These are phyloP conservation scores for Sporisorium reilianum DNA, from an alignment of 1,284 basidiomycete species.

Conservation along the genomic window DNA sequence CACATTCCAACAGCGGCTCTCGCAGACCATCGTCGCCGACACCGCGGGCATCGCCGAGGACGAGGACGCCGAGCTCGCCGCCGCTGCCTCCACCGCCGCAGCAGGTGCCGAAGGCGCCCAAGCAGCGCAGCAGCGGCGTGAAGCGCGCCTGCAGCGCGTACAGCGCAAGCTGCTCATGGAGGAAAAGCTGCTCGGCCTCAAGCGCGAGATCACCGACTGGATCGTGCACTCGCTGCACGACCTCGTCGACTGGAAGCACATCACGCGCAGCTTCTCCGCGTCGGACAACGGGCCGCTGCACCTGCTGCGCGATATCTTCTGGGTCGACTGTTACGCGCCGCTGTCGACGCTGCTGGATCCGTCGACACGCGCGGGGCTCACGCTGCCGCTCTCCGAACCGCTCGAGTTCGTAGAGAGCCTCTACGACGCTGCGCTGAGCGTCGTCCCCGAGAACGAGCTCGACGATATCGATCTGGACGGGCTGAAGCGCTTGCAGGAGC, in stretches of 20 bases:
- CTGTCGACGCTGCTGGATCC: slow-evolving; percentile 39
- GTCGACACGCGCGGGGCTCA: slow-evolving; percentile 29
- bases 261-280: slow-evolving; percentile 12
- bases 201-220: slow-evolving; percentile 52
- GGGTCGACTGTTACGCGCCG: slow-evolving; percentile 37
- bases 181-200: slow-evolving; percentile 47
- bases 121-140: slow-evolving; percentile 23
- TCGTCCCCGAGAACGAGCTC: slow-evolving; percentile 31
- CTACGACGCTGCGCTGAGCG: slow-evolving; percentile 42
- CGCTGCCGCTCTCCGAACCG: slow-evolving; percentile 29
- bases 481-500: slow-evolving; percentile 19
- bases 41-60: slow-evolving; percentile 27
- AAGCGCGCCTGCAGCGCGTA: slow-evolving; percentile 39
- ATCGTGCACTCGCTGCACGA: slow-evolving; percentile 26
- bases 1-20: slow-evolving; percentile 42
- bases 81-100: background rate
- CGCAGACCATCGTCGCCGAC: slow-evolving; percentile 36
- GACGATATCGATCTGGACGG: slow-evolving; percentile 17
- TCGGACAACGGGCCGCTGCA: slow-evolving; percentile 11
- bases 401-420: slow-evolving; percentile 39
- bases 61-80: slow-evolving; percentile 15
- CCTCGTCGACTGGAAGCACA: slow-evolving; percentile 32
- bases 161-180: slow-evolving; percentile 47
- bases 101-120: slow-evolving; percentile 3
- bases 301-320: slow-evolving; percentile 36